These are phyloP conservation scores for Cryptococcus depauperatus DNA, from an alignment of 1,284 basidiomycete species.

Conservation along the genomic window DNA sequence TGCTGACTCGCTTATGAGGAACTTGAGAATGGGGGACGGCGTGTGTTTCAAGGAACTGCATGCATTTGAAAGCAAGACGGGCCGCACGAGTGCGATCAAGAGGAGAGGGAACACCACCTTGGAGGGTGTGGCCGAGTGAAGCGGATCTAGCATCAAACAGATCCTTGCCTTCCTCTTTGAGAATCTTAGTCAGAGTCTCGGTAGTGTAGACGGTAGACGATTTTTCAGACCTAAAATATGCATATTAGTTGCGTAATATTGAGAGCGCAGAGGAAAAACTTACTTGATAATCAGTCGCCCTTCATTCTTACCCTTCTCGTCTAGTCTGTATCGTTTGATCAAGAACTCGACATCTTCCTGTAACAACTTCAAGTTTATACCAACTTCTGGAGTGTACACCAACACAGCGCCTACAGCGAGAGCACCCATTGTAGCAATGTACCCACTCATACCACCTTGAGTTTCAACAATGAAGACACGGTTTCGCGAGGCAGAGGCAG, in stretches of 20 bases:
- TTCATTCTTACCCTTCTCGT: conserved; percentile 81
- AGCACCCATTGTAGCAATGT: conserved; percentile 89
- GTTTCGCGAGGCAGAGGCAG: conserved; percentile 87
- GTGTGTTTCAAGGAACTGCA: conserved; percentile 85
- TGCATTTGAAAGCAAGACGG: conserved; percentile 81
- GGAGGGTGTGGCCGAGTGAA: conserved; percentile 89
- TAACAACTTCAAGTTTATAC: conserved; percentile 73
- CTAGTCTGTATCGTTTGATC: conserved; percentile 74
- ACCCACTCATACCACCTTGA: conserved; percentile 93
- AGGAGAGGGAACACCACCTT: conserved; percentile 90
- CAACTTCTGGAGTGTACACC: conserved; percentile 89
- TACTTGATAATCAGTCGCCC: conserved; percentile 86
- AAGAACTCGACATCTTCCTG: conserved; percentile 82
- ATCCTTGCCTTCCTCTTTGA: conserved; percentile 82
- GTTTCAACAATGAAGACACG: conserved; percentile 97
- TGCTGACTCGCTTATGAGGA: conserved; percentile 1
- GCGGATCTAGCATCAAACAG: conserved; percentile 94
- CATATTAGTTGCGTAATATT: background rate
- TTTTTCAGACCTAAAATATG: conserved; percentile 62
- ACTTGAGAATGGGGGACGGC: conserved; percentile 47
- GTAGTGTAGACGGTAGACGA: conserved; percentile 85
- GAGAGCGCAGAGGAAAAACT: conserved; percentile 28
- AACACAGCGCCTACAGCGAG: conserved; percentile 86
- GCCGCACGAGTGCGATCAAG: conserved; percentile 86
- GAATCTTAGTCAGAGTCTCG: conserved; percentile 83